Evolutionary conservation across 1,139 yeast species (phyloP).

Genomic region (Saccharomyces pastorianus): DNA sequence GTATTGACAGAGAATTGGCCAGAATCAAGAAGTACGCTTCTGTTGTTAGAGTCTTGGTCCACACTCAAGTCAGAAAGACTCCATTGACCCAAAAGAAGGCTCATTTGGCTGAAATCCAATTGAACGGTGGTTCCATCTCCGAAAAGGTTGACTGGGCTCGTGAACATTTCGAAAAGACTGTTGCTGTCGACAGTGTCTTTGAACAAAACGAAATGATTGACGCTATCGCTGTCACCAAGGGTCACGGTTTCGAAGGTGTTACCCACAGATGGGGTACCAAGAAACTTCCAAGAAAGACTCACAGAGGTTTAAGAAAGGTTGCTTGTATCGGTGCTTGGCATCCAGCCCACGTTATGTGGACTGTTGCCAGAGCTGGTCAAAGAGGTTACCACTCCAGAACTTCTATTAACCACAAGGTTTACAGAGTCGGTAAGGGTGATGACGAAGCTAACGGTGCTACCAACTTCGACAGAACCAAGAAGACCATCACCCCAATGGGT

Average conservation of each 20-base stretch:
- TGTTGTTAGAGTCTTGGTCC: conserved; percentile 97
- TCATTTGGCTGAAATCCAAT: conserved; percentile 98
- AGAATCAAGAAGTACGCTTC: conserved; percentile 98
- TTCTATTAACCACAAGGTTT: conserved; percentile 99
- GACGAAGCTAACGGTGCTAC: conserved; percentile 95
- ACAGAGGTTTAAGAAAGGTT: conserved; percentile 99
- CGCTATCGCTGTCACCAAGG: conserved; percentile 98
- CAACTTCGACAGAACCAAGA: conserved; percentile 97
- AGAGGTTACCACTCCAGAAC: conserved; percentile 99
- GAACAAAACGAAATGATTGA: conserved; percentile 99
- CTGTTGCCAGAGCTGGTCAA: conserved; percentile 99
- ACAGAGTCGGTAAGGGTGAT: conserved; percentile 96
- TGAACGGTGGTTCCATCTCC: conserved; percentile 97
- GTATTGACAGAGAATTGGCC: conserved; percentile 92
- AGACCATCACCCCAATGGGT: conserved; percentile 99
- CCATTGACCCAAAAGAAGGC: conserved; percentile 99
- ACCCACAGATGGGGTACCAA: conserved; percentile 99
- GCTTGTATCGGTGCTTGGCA: conserved; percentile 99
- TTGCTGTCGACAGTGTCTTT: conserved; percentile 87
- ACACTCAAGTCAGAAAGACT: conserved; percentile 99
- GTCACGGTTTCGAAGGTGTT: conserved; percentile 99
- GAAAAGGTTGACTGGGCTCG: conserved; percentile 98
- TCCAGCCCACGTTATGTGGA: conserved; percentile 99
- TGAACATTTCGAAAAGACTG: conserved; percentile 99
- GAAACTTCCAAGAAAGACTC: conserved; percentile 99